Base-by-base conservation (phyloP, 768 basidiomycete genomes). In the Tricholoma matsutake region DNA sequence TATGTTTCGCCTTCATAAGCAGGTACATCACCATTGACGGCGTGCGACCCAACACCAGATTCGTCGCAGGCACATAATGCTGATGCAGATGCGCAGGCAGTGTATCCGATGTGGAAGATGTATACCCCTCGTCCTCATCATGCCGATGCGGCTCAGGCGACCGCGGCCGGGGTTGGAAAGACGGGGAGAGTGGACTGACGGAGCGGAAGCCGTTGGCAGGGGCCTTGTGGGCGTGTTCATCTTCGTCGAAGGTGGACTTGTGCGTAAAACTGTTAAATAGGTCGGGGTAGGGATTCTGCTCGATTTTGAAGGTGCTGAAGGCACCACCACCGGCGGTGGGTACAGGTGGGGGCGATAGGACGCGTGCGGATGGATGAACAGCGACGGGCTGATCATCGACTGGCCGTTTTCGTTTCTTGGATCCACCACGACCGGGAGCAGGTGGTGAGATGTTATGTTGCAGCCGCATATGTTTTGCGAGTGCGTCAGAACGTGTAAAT, bases 401-500 rank as follows among this genome's bases (percentile, higher is more conserved):
- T 4, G 73, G 78, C 31, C 87, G 84, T 68, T 91, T 92, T 57
- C 91, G 86, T 69, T 89, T 89, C 54, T 87, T 82, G 22, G 75
- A 73, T 16, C 88, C 88, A 47, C 88, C 90, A 39, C 89, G 83
- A 5, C 87, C 86, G 0, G 92, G 88, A 1, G 85, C 79, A 0
- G 91, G 89, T 0, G 89, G 87, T 1, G 81, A 81, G 69, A 91
- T 86, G 66, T 89, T 87, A 75, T 94, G 91, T 68, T 95, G 91
- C 32, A 91, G 85, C 25, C 93, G 88, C 85, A 94, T 89, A 72
- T 97, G 95, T 70, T 96, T 96, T 20, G 88, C 88, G 18, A 96
- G 85, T 8, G 95, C 94, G 74, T 97, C 95, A 1, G 94, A 94
- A 45, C 95, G 93, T 8, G 94, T 95, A 74, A 98, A 98, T 0